Evolutionary conservation across 306 rosid species (phyloP), one percentile per base, ranked within the genome.

Genomic region (Castanea sativa): DNA sequence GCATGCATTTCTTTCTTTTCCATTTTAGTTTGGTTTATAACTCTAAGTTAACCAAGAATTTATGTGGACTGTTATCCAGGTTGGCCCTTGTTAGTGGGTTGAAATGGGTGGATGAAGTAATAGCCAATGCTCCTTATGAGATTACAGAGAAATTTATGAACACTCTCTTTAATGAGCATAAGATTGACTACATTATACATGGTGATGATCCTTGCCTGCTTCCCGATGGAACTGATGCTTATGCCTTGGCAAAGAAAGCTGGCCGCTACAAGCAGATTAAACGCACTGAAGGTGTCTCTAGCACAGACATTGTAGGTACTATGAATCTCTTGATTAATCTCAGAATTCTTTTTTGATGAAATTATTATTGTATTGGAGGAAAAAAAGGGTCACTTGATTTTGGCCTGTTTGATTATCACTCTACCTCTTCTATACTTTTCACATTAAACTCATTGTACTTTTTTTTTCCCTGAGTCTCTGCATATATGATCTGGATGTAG

Each of bases 201-300:
- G 99, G 99, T n/a, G 99, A 96, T 81, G 99, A 96, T 83, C 99
- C 99, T 76, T 96, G 99, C 92, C 82, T 96, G 79, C 99, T 96
- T 88, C 98, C 99, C 55, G 99, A 96, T 73, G 99, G 99, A 83
- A 93, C 97, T 63, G 99, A 96, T 91, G 98, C 99, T 82, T 96
- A 96, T 81, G 98, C 94, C 64, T 89, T 93, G 73, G 99, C 99
- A 67, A 96, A 96, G 85, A 90, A 84, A 86, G 98, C 90, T 84
- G 97, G 99, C 15, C 98, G 99, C 29, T 96, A 93, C 93, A 96
- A 91, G 92, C 97, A 96, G 87, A 96, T 96, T 64, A 96, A 93
- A 71, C 98, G 99, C 68, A 96, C 99, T 73, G 99, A 96, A 88
- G 99, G 99, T 23, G 99, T 96, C 75, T 96, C 99, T 87, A 96